These are phyloP conservation scores for Bothriochloa decipiens DNA, from an alignment of 176 grass and related monocot species.

Conservation along the genomic window DNA sequence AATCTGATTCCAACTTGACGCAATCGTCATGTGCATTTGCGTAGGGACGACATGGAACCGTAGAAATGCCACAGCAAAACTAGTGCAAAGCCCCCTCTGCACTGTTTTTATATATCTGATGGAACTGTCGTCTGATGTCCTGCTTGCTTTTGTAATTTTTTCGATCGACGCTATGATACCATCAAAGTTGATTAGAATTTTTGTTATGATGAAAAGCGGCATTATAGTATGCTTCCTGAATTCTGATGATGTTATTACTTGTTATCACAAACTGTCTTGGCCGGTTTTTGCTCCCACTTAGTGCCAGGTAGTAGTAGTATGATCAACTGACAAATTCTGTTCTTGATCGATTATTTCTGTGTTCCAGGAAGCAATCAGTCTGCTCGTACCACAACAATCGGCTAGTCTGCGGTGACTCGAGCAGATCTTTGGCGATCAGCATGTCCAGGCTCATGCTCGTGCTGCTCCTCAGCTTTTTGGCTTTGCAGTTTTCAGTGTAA, in stretches of 20 bases:
- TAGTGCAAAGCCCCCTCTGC: too few relatives aligned
- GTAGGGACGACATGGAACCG: too few relatives aligned
- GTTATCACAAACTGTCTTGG: too few relatives aligned
- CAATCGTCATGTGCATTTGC: too few relatives aligned
- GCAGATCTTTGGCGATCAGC: conserved; percentile 5
- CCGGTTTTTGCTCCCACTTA: too few relatives aligned
- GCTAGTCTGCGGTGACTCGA: conserved; percentile 55
- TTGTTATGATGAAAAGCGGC: neutral
- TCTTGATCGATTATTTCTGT: neutral
- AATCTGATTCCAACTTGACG: neutral
- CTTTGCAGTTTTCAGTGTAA: neutral
- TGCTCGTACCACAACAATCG: conserved; percentile 69
- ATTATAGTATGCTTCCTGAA: neutral
- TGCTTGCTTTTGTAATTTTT: too few relatives aligned
- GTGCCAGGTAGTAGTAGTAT: too few relatives aligned
- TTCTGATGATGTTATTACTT: neutral
- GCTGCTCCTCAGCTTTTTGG: conserved; percentile 32
- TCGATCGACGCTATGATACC: neutral
- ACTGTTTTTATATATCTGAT: too few relatives aligned
- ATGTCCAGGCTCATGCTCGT: conserved; percentile 35
- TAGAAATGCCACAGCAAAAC: too few relatives aligned
- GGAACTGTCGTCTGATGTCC: too few relatives aligned
- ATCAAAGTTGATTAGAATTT: neutral
- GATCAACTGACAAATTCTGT: neutral
- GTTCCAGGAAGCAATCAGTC: conserved; percentile 41